Evolutionary conservation across 495 filamentous ascomycete genomes (phyloP), one percentile per base, ranked within the genome.

Genomic region (Daldinia bambusicola): DNA sequence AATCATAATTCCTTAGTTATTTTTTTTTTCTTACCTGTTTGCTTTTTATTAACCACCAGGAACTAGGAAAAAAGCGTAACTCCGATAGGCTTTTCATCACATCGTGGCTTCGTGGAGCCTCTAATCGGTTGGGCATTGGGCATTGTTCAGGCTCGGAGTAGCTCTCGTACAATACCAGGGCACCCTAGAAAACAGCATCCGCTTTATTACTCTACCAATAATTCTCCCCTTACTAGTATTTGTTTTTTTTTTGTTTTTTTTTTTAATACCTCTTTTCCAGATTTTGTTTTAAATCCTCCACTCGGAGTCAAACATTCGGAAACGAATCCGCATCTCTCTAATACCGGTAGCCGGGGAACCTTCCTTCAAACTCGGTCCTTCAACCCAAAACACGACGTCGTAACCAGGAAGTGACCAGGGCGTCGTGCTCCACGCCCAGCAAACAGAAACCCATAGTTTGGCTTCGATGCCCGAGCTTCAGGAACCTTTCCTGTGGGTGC

Each of bases 381-480:
- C 32, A 56, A 37, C 30, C 32, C 31, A 56, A 56, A 37, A 56
- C 45, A 56, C 20, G 13, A 63, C 56, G 53, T 56, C 36, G 50
- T 32, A 62, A 61, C 38, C 48, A 53, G 31, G 8, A 55, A 31
- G 18, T 50, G 34, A 45, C 65, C 37, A 40, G 60, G 26, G 58
- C 41, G 53, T 43, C 13, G 57, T 66, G 63, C 57, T 68, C 31
- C 65, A 62, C 22, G 20, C 48, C 31, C 10, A 61, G 26, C 34
- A 62, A 61, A 69, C 48, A 13, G 40, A 43, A 62, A 62, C 51
- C 36, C 41, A 62, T 55, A 50, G 57, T 45, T 71, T 61, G 32
- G 56, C 50, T 43, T 62, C 16, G 56, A 41, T 41, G 45, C 63
- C 58, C 59, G 61, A 61, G 48, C 36, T 53, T 45, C 55, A 61